A percentile compares a stretch with the other conserved stretches of the same genome.
These are phyloP conservation scores for Cardamine occulta DNA, from an alignment of 345 rosid genomes.

Conservation along the genomic window DNA sequence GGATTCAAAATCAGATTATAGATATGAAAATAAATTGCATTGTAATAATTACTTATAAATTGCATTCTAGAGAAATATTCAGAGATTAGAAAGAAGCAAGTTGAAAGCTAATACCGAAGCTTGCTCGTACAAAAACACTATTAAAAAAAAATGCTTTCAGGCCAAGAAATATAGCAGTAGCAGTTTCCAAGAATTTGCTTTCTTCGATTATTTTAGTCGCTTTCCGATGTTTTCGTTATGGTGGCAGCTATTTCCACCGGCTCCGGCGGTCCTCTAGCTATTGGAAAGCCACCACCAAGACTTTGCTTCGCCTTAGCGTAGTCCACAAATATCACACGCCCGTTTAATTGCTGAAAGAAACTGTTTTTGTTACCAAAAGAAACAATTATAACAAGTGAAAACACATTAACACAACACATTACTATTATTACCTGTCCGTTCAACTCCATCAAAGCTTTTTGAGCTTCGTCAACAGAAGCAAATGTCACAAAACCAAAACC, in stretches of 20 bases:
- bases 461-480: slow-evolving; percentile 80
- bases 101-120: background rate
- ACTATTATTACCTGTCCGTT: slow-evolving; percentile 64
- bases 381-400: background rate
- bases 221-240: background rate
- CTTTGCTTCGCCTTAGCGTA: slow-evolving; percentile 62
- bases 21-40: too few relatives aligned
- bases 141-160: background rate
- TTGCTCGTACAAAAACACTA: slow-evolving; percentile 7
- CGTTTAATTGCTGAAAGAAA: slow-evolving; percentile 57
- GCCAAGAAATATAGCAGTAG: background rate
- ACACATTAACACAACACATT: background rate
- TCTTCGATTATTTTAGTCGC: slow-evolving; percentile 8
- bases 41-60: background rate
- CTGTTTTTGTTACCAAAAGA: slow-evolving; percentile 13
- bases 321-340: slow-evolving; percentile 72
- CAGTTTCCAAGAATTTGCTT: background rate
- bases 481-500: slow-evolving; percentile 90
- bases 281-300: slow-evolving; percentile 54
- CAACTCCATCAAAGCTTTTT: slow-evolving; percentile 59
- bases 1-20: too few relatives aligned
- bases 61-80: too few relatives aligned
- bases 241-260: slow-evolving; percentile 26
- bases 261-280: slow-evolving; percentile 88
- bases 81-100: background rate